Base-by-base conservation (phyloP, 352 stramenopile genomes). In the Phytophthora sansomeana region DNA sequence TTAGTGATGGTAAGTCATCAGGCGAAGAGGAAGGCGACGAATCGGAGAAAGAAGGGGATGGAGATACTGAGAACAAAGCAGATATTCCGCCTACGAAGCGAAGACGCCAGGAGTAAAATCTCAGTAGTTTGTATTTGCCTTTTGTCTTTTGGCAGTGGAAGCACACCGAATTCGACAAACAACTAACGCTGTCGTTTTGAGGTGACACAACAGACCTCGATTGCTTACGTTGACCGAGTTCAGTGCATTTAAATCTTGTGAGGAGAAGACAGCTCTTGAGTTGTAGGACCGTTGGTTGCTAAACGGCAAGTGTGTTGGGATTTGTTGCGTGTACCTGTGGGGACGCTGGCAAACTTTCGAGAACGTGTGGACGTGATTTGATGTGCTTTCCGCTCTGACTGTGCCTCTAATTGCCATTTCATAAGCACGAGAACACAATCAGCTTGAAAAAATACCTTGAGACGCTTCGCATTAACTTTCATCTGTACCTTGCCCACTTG, bases 401-500 rank as follows among this genome's bases (percentile, higher is more conserved):
- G 8, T 69, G 69, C 58, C 69, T 87, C 52, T 60, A 11, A 16
- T n/a, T 24, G 51, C 52, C 41, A 59, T 66, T 52, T 32, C 6
- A 53, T 29, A 47, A 47, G 41, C 16, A 47, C 7, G 9, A 11
- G 4, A 3, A 13, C 19, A 28, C 7, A 9, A 47, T 47, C 4
- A 9, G 2, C n/a, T 7, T 7, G 11, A 39, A 4, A 19, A 46
- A 28, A 24, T 24, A 24, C 21, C 1, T 24, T 24, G 21, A 24
- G 21, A 3, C 1, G 21, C 21, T 3, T 3, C 1, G 39, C 9
- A 29, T 19, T 7, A n/a, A 64, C 24, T 19, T 51, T 24, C 21
- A 24, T 1, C 21, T 35, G 19, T 44, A 83, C 80, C 79, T 92
- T 90, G 65, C 63, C 75, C 44, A 88, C 52, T 56, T 88, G 81